phyloP scores from a whole-genome alignment of 2,329 filamentous ascomycete genomes.

The Cercospora beticola region DNA sequence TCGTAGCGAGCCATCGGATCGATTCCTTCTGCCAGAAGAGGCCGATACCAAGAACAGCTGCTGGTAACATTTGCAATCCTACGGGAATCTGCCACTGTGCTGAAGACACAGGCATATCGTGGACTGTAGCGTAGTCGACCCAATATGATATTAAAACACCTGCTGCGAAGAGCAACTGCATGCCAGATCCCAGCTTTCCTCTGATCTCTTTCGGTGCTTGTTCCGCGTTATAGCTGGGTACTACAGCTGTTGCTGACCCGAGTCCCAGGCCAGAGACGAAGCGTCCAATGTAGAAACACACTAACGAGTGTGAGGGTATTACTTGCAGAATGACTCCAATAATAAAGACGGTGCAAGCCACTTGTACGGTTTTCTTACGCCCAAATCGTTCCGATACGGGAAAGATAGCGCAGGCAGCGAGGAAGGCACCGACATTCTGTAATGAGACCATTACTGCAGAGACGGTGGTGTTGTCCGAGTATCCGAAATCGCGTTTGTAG shows the following conservation, averaged over 20 bases:
- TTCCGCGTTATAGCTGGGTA: conserved; percentile 45
- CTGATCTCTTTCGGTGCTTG: conserved; percentile 49
- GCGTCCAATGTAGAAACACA: conserved; percentile 49
- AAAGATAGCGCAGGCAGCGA: conserved; percentile 53
- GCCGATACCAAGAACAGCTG: conserved; percentile 50
- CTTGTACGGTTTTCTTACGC: conserved; percentile 47
- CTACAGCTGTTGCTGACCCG: conserved; percentile 48
- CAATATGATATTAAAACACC: conserved; percentile 55
- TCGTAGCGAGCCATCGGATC: conserved; percentile 52
- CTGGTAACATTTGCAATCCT: conserved; percentile 53
- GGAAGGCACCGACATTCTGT: conserved; percentile 55
- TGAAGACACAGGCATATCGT: conserved; percentile 36
- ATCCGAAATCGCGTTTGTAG: conserved; percentile 32
- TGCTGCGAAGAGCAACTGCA: conserved; percentile 53
- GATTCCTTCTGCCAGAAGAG: conserved; percentile 53
- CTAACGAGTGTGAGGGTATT: conserved; percentile 47
- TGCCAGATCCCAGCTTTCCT: conserved; percentile 52
- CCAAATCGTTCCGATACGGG: conserved; percentile 50
- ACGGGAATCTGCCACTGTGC: conserved; percentile 60
- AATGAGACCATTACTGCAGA: conserved; percentile 49
- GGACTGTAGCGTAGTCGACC: conserved; percentile 52
- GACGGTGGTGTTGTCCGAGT: conserved; percentile 34
- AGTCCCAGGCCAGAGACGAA: conserved; percentile 52
- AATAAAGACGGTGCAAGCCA: conserved; percentile 46
- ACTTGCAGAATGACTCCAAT: conserved; percentile 49